Base-by-base conservation (phyloP, 495 filamentous ascomycete genomes). In the Aspergillus sclerotiicarbonarius region DNA sequence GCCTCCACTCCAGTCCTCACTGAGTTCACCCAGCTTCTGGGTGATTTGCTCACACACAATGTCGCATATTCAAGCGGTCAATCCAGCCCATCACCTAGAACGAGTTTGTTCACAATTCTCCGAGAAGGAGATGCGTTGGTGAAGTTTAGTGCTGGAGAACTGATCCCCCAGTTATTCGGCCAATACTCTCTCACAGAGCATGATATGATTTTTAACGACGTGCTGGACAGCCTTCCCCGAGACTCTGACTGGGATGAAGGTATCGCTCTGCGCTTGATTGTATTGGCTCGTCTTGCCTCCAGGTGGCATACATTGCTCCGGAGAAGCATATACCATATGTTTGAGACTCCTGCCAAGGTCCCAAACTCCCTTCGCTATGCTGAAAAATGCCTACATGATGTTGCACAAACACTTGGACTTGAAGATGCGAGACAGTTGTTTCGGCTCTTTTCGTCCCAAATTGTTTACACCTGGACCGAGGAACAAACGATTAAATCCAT, bases 381-480 rank as follows among this genome's bases (percentile, higher is more conserved):
- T 2, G 80, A 80, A 48, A 81, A 79, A 50, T 92, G 90, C 64
- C 71, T 96, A 45, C 60, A 58, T n/a, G 75, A 80, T 45, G 82
- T 97, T 21, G 82, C 91, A 6, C 74, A 68, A 43, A 74, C 80
- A 6, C 78, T 96, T 37, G 76, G 82, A 3, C 81, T 97, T 33
- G 65, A 75, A 33, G 77, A 82, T 39, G 76, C 89, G 1, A 81
- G 80, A 62, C 80, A 85, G 41, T 68, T 99, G 4, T 97, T 98
- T 68, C 80, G 78, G n/a, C 78, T 98, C 4, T 98, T 97, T 65
- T 85, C 89, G 16, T 86, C 92, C 20, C 95, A 99, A 68, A 80
- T 98, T n/a, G 76, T 98, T 5, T 96, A 90, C 67, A 96, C 92
- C 0, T 98, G 94, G 95, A 82, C 92, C 3, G 82, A 88, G 57